phyloP scores from a whole-genome alignment of 306 rosid genomes.

The Trifolium repens region DNA sequence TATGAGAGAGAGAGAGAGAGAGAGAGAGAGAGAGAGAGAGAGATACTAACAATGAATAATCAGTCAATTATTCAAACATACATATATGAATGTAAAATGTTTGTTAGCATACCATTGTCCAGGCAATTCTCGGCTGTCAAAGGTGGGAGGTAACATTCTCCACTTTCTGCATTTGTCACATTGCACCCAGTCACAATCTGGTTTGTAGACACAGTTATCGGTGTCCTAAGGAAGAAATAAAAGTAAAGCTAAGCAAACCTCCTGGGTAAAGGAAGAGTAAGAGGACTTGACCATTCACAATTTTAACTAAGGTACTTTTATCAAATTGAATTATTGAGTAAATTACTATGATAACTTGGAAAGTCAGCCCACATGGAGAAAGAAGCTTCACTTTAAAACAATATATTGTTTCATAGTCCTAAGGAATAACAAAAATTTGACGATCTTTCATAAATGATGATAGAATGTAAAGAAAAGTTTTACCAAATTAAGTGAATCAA shows the following conservation, averaged over 20 bases:
- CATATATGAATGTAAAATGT: conserved; percentile 25
- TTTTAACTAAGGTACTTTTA: conserved; percentile 11
- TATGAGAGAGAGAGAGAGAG: not conserved
- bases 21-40: not conserved
- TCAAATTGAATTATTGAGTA: conserved; percentile 26
- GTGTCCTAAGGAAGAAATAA: conserved; percentile 38
- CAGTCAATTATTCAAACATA: not conserved
- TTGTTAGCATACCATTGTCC: conserved; percentile 47
- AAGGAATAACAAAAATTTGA: conserved; percentile 26
- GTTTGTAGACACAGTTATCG: conserved; percentile 46
- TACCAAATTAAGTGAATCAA: conserved; percentile 58
- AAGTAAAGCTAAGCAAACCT: conserved; percentile 8
- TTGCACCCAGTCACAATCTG: conserved; percentile 67
- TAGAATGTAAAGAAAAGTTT: conserved; percentile 25
- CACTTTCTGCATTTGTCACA: conserved; percentile 72
- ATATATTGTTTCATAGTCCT: conserved; percentile 4
- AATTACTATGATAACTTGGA: not conserved
- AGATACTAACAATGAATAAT: not conserved
- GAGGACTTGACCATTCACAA: conserved; percentile 27
- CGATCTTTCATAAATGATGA: not conserved
- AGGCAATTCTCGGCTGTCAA: conserved; percentile 45
- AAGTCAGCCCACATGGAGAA: not conserved
- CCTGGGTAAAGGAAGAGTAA: not conserved
- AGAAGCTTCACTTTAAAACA: conserved; percentile 18
- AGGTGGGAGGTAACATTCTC: conserved; percentile 51